Percentiles rank a stretch among this genome's conserved stretches.
phyloP scores from a whole-genome alignment of 441 rosid species.

The Adansonia rubrostipa region DNA sequence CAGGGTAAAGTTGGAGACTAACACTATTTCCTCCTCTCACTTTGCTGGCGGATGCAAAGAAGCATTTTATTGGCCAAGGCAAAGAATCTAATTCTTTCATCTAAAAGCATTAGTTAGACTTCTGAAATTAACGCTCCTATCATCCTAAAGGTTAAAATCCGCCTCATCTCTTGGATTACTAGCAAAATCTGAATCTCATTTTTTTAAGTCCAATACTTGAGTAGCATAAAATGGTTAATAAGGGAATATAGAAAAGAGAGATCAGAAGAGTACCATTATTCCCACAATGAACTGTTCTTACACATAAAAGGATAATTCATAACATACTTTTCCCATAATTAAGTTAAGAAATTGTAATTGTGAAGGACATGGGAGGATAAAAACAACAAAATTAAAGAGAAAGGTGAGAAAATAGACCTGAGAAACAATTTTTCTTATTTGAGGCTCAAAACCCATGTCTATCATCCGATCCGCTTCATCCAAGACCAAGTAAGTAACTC shows the following conservation, averaged over 20 bases:
- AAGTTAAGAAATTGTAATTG: background rate
- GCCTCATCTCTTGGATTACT: background rate
- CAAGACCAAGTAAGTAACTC: constrained; percentile 92
- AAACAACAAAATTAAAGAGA: constrained; percentile 8
- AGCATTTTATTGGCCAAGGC: background rate
- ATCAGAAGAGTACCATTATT: background rate
- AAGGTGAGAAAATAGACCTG: constrained; percentile 53
- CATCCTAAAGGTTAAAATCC: background rate
- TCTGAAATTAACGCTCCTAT: background rate
- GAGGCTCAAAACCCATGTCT: constrained; percentile 99
- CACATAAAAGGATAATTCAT: background rate
- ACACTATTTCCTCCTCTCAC: constrained; percentile 1
- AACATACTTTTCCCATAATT: background rate
- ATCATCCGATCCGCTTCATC: constrained; percentile 98
- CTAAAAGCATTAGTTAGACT: background rate
- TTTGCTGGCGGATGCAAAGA: background rate
- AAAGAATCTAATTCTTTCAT: background rate
- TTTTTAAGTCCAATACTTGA: background rate
- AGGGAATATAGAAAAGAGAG: background rate
- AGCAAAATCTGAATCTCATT: background rate
- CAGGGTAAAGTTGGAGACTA: background rate
- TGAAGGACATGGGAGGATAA: background rate
- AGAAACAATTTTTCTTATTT: constrained; percentile 79
- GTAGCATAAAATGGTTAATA: background rate
- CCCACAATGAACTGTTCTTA: background rate